These are phyloP conservation scores for Monosporascus sp. DNA, from an alignment of 2,329 filamentous ascomycete species.

Conservation along the genomic window DNA sequence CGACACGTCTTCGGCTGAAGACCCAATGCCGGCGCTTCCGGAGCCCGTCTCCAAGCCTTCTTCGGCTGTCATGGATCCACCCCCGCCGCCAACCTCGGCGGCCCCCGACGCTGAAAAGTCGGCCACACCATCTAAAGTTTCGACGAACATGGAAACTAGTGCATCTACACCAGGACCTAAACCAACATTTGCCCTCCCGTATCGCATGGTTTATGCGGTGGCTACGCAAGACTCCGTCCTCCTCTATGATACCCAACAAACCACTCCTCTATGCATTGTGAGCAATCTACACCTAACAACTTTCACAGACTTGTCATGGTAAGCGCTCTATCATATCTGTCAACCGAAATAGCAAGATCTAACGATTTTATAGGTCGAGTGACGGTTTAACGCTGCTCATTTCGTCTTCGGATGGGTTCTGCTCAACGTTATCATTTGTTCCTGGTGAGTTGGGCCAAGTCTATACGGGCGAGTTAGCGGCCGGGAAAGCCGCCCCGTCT, in stretches of 20 bases:
- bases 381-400: conserved; percentile 80
- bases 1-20: conserved; percentile 84
- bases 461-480: conserved; percentile 66
- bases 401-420: conserved; percentile 98
- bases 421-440: conserved; percentile 81
- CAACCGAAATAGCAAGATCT: conserved; percentile 9
- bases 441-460: conserved; percentile 79
- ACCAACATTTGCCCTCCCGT: conserved; percentile 77
- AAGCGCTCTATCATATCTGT: conserved; percentile 30
- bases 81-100: conserved; percentile 56
- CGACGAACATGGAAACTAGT: conserved; percentile 38
- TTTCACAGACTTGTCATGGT: conserved; percentile 96
- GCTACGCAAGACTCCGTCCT: conserved; percentile 94
- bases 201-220: conserved; percentile 93
- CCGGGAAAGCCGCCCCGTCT: conserved; percentile 39
- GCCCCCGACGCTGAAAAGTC: conserved; percentile 42
- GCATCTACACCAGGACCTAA: conserved; percentile 54
- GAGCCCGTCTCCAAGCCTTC: conserved; percentile 69
- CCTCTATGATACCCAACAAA: conserved; percentile 95
- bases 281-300: conserved; percentile 97
- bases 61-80: conserved; percentile 72
- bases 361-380: conserved; percentile 54
- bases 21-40: conserved; percentile 76
- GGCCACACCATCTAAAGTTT: conserved; percentile 46
- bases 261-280: conserved; percentile 87